Conservation (phyloP, 106 monocot genomes). For the Dioscorea zingiberensis region DNA sequence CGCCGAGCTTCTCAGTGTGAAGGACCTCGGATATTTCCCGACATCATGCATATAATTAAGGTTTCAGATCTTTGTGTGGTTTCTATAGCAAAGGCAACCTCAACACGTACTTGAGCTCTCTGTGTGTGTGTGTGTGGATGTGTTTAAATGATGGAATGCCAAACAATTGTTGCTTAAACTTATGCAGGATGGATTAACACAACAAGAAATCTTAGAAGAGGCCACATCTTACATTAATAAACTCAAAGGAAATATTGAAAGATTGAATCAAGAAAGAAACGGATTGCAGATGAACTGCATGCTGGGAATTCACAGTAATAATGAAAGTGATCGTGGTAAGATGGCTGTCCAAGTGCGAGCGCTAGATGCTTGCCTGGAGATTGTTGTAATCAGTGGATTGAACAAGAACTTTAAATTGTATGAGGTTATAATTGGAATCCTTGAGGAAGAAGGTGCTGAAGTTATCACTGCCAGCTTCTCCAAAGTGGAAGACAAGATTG, state of each 20-base stretch:
- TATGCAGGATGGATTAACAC: constrained; percentile 15
- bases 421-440: constrained; percentile 15
- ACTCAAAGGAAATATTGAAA: constrained; percentile 27
- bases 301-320: neutral
- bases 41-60: too few species aligned
- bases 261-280: constrained; percentile 23
- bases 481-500: constrained; percentile 19
- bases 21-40: too few species aligned
- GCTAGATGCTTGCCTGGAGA: constrained; percentile 19
- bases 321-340: neutral
- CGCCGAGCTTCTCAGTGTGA: too few species aligned
- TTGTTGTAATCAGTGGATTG: constrained; percentile 16
- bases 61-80: too few species aligned
- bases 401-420: constrained; percentile 14
- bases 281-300: neutral
- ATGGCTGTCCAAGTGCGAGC: constrained; percentile 14
- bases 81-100: too few species aligned
- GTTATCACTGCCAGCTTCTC: constrained; percentile 30
- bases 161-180: neutral
- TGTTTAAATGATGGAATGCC: too few species aligned
- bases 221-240: constrained; percentile 33
- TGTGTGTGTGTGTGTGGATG: too few species aligned
- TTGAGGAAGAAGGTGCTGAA: constrained; percentile 39
- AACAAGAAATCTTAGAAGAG: constrained; percentile 31
- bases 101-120: too few species aligned